Base-by-base conservation (phyloP, 345 rosid species). In the Arabis alpina region DNA sequence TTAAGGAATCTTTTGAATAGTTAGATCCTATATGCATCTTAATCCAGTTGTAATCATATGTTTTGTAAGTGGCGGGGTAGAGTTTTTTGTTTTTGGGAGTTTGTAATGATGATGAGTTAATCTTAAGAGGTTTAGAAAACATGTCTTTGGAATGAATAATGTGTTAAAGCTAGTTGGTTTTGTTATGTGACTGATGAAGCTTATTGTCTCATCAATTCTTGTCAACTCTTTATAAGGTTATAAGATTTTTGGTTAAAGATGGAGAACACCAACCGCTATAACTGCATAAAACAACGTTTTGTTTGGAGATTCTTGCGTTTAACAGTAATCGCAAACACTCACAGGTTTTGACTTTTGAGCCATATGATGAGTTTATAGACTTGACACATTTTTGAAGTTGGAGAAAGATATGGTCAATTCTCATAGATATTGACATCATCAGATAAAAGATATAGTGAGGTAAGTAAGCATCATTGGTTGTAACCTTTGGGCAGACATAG, bases 91-190 rank as follows among this genome's bases (percentile, higher is more conserved):
- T 15, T 73, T 65, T 52, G 32, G 36, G 40, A 41, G 25, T 60
- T 74, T 66, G 56, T 67, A 60, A 69, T 69, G 65, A 61, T 62
- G 60, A 62, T 55, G 53, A 69, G 79, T 76, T 69, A 65, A 64
- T 66, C 67, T 41, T 50, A 73, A 66, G 40, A 66, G 67, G 71
- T 56, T 50, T 73, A 51, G 40, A 73, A 11, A 64, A 73, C 28
- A 57, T 57, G 15, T 28, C 44, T 30, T 39, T 73, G 7, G n/a
- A 40, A 64, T 66, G 4, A 73, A 49, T 55, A 49, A 57, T 65
- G 53, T 30, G 65, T 57, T 23, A 50, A 65, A 34, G 66, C 71
- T 48, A 64, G 52, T 48, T 64, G 52, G 58, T 72, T 55, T 72
- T 64, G 44, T 39, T 34, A 47, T 47, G 51, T 37, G 64, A 54